A percentile compares a stretch with the other conserved stretches of the same genome.
Evolutionary conservation across 768 basidiomycete genomes (phyloP).

Genomic region (Kondoa malvinella): DNA sequence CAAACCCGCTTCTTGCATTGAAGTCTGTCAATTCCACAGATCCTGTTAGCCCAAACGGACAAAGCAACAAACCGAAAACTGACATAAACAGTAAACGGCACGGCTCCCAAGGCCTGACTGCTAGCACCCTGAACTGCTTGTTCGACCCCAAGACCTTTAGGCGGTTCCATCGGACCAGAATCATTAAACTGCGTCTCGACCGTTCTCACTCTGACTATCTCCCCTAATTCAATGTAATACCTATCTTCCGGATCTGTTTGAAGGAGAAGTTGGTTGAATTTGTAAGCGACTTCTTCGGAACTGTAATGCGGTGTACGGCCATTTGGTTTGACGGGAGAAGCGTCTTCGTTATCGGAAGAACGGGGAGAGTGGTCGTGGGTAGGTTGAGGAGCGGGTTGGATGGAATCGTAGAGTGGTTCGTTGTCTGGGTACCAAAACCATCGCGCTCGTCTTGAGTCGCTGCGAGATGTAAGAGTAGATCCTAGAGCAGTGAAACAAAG

Average conservation of each 20-base stretch:
- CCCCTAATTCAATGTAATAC: constrained; percentile 22
- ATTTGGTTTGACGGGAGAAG: not conserved
- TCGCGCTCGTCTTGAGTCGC: not conserved
- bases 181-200: constrained; percentile 25
- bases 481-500: not conserved
- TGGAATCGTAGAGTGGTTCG: not conserved
- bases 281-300: constrained; percentile 12
- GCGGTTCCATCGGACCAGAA: constrained; percentile 20
- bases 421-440: constrained; percentile 2
- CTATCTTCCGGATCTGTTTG: constrained; percentile 18
- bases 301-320: not conserved
- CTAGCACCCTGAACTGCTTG: not conserved
- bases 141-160: constrained; percentile 9
- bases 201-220: constrained; percentile 24
- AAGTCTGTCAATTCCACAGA: constrained; percentile 26
- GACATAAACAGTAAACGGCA: constrained; percentile 32
- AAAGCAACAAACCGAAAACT: constrained; percentile 10
- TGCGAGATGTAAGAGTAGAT: not conserved
- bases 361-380: not conserved
- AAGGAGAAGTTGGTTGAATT: constrained; percentile 9
- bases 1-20: constrained; percentile 33
- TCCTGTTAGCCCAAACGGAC: not conserved
- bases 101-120: constrained; percentile 16
- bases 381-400: not conserved
- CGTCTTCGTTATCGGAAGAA: not conserved